Evolutionary conservation across 352 stramenopile genomes (phyloP), one percentile per base, ranked within the genome.

Genomic region (Phytopythium litorale): DNA sequence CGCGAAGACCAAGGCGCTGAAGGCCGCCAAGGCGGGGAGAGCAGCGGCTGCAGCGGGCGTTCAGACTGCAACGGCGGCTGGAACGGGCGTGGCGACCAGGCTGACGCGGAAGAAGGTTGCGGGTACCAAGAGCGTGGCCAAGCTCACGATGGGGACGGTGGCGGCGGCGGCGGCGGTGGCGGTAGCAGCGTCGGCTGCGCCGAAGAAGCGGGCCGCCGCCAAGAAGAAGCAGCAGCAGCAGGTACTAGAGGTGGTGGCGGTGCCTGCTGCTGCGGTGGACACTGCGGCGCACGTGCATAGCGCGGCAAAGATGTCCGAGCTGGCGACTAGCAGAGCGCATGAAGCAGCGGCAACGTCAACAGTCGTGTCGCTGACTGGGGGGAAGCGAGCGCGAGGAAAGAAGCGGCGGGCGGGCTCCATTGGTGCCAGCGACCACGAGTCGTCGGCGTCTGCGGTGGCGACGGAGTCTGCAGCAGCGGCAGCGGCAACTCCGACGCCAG

Each of bases 351-450:
- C 25, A 2, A 70, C 67, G 58, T 51, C 65, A 19, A 60, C 66
- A 18, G 50, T 71, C 12, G 60, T 74, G 57, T 65, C 65, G 48
- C 30, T 74, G 13, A 67, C 56, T 28, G 40, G 58, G 12, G 48
- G 25, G n/a, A 74, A 70, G 65, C 51, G 51, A 7, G 18, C 51
- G 16, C 51, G 30, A 7, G 75, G 64, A 21, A 75, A 69, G 40
- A 71, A 60, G 35, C 65, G 65, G 45, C 35, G 30, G 33, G 32
- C 54, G 7, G 42, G 25, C 18, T 53, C 38, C 11, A 3, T 51
- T 63, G 16, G 45, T 33, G 12, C 16, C 7, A 56, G 51, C 30
- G 51, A 56, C n/a, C 51, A 56, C 33, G 51, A 56, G 51, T 38
- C 51, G 19, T 16, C 51, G 8, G n/a, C 3, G 30, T 19, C 51